Percentiles rank a stretch among this genome's conserved stretches.
These are phyloP conservation scores for Verticillium alfalfae DNA, from an alignment of 2,329 filamentous ascomycete species.

Conservation along the genomic window DNA sequence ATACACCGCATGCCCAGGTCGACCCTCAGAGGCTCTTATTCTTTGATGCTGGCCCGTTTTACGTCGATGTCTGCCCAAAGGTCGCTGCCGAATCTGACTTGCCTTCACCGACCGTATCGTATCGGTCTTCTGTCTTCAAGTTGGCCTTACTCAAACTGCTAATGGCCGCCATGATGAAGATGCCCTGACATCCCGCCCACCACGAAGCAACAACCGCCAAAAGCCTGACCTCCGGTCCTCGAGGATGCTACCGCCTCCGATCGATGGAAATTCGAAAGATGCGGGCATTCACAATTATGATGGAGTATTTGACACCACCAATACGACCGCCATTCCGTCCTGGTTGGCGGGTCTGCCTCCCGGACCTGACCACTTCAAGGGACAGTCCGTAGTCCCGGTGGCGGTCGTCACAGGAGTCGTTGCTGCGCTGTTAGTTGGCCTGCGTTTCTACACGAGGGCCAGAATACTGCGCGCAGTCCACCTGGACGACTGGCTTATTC, in stretches of 20 bases:
- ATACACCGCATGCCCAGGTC: no score
- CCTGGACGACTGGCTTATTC: slow-evolving; percentile 25
- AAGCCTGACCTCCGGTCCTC: not conserved
- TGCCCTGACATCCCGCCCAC: not conserved
- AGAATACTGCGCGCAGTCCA: slow-evolving; percentile 24
- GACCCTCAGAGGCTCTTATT: no score
- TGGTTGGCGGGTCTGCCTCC: not conserved
- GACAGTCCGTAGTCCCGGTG: slow-evolving; percentile 10
- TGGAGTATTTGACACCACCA: not conserved
- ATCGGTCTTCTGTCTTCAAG: not conserved
- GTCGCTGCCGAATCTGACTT: no score
- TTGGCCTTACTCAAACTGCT: not conserved
- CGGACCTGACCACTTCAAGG: slow-evolving; percentile 8
- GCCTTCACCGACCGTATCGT: no score
- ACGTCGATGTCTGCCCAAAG: no score
- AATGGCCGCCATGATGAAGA: not conserved
- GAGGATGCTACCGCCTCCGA: not conserved
- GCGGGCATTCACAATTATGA: not conserved
- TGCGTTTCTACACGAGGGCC: slow-evolving; percentile 27
- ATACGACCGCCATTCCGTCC: not conserved
- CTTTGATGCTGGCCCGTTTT: no score
- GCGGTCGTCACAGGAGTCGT: slow-evolving; percentile 13
- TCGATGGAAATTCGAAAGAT: not conserved
- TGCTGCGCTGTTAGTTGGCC: slow-evolving; percentile 19
- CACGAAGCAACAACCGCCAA: not conserved